phyloP scores from a whole-genome alignment of 768 basidiomycete species.

The Gymnopilus dilepis region DNA sequence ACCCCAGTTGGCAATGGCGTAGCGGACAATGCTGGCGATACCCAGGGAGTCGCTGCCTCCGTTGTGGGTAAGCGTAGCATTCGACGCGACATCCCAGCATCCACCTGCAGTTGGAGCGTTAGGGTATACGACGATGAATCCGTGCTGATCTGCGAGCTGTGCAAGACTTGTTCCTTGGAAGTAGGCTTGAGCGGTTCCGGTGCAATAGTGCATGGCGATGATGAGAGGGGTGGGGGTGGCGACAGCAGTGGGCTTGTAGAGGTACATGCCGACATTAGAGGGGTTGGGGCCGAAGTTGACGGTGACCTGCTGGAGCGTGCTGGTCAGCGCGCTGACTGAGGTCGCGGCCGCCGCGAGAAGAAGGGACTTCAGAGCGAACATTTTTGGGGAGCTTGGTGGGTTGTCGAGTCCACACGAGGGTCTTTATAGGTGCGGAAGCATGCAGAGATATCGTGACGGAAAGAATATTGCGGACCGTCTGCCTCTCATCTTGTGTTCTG shows the following conservation, averaged over 20 bases:
- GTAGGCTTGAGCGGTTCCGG: constrained; percentile 55
- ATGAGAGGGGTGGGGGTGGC: constrained; percentile 47
- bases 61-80: constrained; percentile 56
- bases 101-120: constrained; percentile 45
- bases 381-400: background rate
- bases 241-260: constrained; percentile 46
- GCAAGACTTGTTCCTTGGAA: constrained; percentile 53
- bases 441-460: background rate
- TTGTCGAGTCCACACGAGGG: background rate
- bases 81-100: constrained; percentile 58
- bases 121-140: constrained; percentile 58
- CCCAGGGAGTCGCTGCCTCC: constrained; percentile 59
- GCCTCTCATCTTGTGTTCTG: background rate
- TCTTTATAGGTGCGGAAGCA: background rate
- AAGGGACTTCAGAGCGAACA: constrained; percentile 19
- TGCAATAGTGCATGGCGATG: constrained; percentile 59
- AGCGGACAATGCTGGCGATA: constrained; percentile 51
- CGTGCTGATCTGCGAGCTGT: constrained; percentile 53
- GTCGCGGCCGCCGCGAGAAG: constrained; percentile 5
- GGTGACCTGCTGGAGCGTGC: constrained; percentile 42
- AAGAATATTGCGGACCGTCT: background rate
- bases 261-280: constrained; percentile 51
- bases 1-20: constrained; percentile 51
- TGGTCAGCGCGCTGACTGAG: constrained; percentile 19
- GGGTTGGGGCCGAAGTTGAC: constrained; percentile 57